Percentiles rank a stretch among this genome's conserved stretches.
These are phyloP conservation scores for Quercus cerris DNA, from an alignment of 306 rosid species.

Conservation along the genomic window DNA sequence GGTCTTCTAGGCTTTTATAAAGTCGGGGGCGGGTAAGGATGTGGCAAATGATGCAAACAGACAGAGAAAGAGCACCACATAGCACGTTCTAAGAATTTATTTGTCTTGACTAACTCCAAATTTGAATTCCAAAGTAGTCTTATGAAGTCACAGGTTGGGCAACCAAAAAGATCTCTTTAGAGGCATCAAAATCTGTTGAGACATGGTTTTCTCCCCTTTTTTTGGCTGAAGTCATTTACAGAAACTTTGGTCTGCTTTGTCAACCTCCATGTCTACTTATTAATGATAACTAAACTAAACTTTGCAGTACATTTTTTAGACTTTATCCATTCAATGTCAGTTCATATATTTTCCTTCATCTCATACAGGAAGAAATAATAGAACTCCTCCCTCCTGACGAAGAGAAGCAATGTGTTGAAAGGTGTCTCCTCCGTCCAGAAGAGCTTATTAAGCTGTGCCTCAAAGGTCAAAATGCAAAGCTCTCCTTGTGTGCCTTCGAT, in stretches of 20 bases:
- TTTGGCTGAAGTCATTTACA: background rate
- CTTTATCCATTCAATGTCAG: slow-evolving; percentile 17
- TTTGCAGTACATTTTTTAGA: background rate
- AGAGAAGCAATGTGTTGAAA: slow-evolving; percentile 52
- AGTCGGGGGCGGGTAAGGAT: background rate
- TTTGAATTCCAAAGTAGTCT: no score
- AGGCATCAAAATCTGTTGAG: background rate
- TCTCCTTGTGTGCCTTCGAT: slow-evolving; percentile 63
- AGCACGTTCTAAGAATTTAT: no score
- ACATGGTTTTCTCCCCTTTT: background rate
- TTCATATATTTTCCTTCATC: slow-evolving; percentile 14
- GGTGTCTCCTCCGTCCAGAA: slow-evolving; percentile 69
- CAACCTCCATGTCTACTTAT: no score
- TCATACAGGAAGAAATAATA: slow-evolving; percentile 65
- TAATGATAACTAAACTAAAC: slow-evolving; percentile 14
- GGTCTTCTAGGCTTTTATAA: background rate
- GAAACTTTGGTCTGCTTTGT: background rate
- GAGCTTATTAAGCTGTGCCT: slow-evolving; percentile 76
- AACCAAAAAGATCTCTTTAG: no score
- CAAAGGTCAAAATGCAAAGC: slow-evolving; percentile 48
- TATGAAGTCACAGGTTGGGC: no score
- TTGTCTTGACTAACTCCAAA: no score
- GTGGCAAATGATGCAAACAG: background rate
- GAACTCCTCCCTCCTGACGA: slow-evolving; percentile 35
- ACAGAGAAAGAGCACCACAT: no score